Evolutionary conservation across 805 yeast genomes (phyloP), one percentile per base, ranked within the genome.

Genomic region (Candida krabiensis): DNA sequence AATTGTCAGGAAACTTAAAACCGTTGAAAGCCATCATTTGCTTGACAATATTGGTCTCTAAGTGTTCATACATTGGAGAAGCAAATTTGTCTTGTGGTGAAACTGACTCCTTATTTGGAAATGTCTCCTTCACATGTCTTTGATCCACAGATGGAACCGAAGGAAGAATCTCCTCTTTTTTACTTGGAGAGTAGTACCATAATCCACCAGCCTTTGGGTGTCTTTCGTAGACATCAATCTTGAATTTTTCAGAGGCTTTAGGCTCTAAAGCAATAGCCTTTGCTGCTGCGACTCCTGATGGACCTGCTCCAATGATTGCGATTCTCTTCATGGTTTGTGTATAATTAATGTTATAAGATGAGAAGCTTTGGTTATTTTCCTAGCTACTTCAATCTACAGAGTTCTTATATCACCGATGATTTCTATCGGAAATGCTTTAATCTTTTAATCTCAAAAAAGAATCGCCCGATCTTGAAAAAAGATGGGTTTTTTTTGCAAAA

Each of bases 231-330:
- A 62, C 57, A 29, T 60, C 64, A 15, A 60, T 46, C 3, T 40
- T 32, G 28, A 60, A 49, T 3, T 37, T 32, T 5, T 43, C 21
- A 13, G 37, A 33, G 1, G 57, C 55, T n/a, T 49, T 35, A 14
- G 66, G 64, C 41, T 62, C 67, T 23, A 58, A 37, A 8, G 59
- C 58, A 13, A 61, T 30, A 4, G 66, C 61, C 31, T 62, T 59
- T 9, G 67, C 65, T 34, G 52, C 46, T 2, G 63, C 66, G 4
- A 58, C 40, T 6, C 67, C 67, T 6, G 58, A 46, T 12, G 66
- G 64, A 1, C 67, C 67, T 19, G 63, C 67, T 30, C 67, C 67
- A 13, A 62, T 57, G 18, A 62, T 55, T 9, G 64, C 66, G 31
- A 62, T 35, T 43, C 50, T 46, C 31, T 39, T 47, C 48, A 44